Evolutionary conservation across 768 basidiomycete genomes (phyloP).

Genomic region (Cantharellus anzutake): DNA sequence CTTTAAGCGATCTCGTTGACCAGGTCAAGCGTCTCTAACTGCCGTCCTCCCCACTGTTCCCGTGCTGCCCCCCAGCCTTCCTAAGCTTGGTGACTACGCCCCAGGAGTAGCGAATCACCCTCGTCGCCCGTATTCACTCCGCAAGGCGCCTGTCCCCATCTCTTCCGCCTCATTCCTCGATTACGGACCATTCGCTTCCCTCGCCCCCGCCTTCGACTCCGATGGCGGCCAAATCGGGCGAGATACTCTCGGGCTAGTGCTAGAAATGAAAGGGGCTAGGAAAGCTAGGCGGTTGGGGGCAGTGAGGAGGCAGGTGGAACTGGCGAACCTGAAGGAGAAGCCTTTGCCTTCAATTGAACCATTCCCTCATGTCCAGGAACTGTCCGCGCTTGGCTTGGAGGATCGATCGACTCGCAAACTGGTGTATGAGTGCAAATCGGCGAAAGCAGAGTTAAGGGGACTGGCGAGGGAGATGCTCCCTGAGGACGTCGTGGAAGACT

Average conservation of each 20-base stretch:
- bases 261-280: neutral
- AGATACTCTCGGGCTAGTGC: slow-evolving; percentile 22
- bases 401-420: neutral
- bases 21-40: slow-evolving; percentile 41
- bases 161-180: slow-evolving; percentile 55
- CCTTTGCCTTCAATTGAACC: slow-evolving; percentile 21
- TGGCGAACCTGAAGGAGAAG: slow-evolving; percentile 13
- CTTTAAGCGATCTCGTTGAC: slow-evolving; percentile 8
- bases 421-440: neutral
- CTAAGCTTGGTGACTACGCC: slow-evolving; percentile 42
- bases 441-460: neutral
- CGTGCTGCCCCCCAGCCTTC: slow-evolving; percentile 21
- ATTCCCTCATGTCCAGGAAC: neutral
- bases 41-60: slow-evolving; percentile 38
- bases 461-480: neutral
- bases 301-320: neutral
- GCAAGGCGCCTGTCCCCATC: slow-evolving; percentile 11
- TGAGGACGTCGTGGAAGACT: slow-evolving; percentile 28
- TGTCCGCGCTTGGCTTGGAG: neutral
- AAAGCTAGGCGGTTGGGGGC: neutral
- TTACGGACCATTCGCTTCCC: slow-evolving; percentile 51
- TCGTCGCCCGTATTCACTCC: slow-evolving; percentile 24
- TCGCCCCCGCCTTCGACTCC: slow-evolving; percentile 64
- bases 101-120: slow-evolving; percentile 9
- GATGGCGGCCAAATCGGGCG: slow-evolving; percentile 54